Evolutionary conservation across 306 rosid genomes (phyloP), one percentile per base, ranked within the genome.

Genomic region (Mimosa bimucronata): DNA sequence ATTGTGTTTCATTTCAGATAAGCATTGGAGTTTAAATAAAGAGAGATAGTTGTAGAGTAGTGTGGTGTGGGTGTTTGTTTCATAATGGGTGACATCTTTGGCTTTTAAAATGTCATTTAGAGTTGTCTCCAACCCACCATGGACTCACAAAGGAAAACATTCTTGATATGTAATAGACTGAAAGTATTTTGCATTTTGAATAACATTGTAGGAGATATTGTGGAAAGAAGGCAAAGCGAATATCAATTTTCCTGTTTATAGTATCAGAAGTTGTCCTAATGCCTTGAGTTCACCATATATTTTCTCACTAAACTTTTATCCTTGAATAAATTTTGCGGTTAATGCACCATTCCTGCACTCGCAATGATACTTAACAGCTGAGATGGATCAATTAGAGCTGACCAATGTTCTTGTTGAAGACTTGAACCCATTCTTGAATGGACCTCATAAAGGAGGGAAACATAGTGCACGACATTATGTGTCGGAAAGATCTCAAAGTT

Each of bases 381-480:
- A 60, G 75, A 12, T 30, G 62, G 67, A 45, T 40, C 19, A 25
- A 25, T 52, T 18, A 19, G 25, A 52, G 66, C 40, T 19, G 26
- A 31, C 5, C 53, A 53, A 31, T 34, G 42, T 57, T 26, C 76
- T 62, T 7, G 77, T 41, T 55, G 70, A 66, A 48, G 46, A 66
- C 29, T 34, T 66, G 48, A 12, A 23, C 71, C n/a, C 73, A 65
- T 71, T 71, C 57, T 26, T 75, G 61, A 62, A 68, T 55, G 58
- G n/a, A 53, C 45, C 73, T 66, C 57, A 58, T 30, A 42, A 44
- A 66, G 76, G 48, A 79, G 18, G 60, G 9, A 58, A 53, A 41
- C 71, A 42, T 44, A 50, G 38, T 67, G 45, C 37, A 5, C 11
- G 16, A 37, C 53, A 62, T 37, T 73, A 68, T 81, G 40, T 52